Percentiles rank a stretch among this genome's conserved stretches.
Evolutionary conservation across 257 asterid species (phyloP).

Genomic region (Ilex asprella): DNA sequence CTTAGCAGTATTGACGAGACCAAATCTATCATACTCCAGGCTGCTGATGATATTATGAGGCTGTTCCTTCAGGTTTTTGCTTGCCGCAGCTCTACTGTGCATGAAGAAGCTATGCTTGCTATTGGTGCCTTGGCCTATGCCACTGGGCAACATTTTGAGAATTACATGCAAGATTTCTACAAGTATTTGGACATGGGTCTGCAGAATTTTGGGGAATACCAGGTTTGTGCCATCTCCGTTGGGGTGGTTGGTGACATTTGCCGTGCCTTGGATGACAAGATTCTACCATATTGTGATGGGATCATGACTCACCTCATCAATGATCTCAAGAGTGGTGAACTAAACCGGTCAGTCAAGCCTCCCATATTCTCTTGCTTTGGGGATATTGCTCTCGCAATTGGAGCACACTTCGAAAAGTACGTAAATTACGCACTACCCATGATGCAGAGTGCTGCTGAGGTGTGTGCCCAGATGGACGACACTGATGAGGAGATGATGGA

Average conservation of each 20-base stretch:
- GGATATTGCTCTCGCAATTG: slow-evolving; percentile 89
- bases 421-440: slow-evolving; percentile 54
- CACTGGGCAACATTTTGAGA: slow-evolving; percentile 55
- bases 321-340: slow-evolving; percentile 60
- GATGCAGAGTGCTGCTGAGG: slow-evolving; percentile 72
- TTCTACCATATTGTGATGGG: slow-evolving; percentile 72
- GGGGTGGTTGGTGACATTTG: slow-evolving; percentile 88
- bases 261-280: slow-evolving; percentile 70
- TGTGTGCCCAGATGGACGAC: slow-evolving; percentile 54
- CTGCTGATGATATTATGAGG: slow-evolving; percentile 66
- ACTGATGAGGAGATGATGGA: slow-evolving; percentile 73
- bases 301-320: slow-evolving; percentile 71
- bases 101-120: slow-evolving; percentile 92
- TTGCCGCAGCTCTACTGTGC: slow-evolving; percentile 77
- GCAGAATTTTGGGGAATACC: slow-evolving; percentile 82
- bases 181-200: slow-evolving; percentile 76
- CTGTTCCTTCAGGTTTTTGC: slow-evolving; percentile 71
- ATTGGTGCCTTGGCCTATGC: slow-evolving; percentile 86
- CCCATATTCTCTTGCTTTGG: slow-evolving; percentile 83
- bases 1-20: slow-evolving; percentile 54
- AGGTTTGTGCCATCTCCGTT: slow-evolving; percentile 79
- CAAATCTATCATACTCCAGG: slow-evolving; percentile 53
- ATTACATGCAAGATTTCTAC: slow-evolving; percentile 72
- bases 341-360: slow-evolving; percentile 78
- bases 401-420: slow-evolving; percentile 66